Percentiles rank a stretch among this genome's conserved stretches.
Evolutionary conservation across 495 filamentous ascomycete species (phyloP).

Genomic region (Sporormia fimetaria): DNA sequence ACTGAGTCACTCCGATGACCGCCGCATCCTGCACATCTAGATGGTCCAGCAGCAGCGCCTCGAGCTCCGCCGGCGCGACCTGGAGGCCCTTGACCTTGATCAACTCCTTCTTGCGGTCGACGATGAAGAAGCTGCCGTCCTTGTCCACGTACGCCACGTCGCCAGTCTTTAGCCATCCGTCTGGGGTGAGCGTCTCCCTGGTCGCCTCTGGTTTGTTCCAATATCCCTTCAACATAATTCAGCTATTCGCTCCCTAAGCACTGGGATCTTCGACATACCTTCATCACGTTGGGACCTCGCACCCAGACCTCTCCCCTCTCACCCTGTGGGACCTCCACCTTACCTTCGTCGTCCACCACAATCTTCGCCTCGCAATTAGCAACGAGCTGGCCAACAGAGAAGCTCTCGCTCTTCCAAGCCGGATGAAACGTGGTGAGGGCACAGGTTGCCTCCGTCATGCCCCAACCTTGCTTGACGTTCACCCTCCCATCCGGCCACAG

Average conservation of each 20-base stretch:
- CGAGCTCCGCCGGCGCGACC: constrained; percentile 35
- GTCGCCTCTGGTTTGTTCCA: constrained; percentile 34
- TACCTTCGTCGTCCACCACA: constrained; percentile 36
- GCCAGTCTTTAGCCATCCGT: constrained; percentile 35
- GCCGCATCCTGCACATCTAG: constrained; percentile 30
- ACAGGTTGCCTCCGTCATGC: constrained; percentile 73
- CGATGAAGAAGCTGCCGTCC: constrained; percentile 31
- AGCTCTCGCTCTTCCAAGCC: constrained; percentile 25
- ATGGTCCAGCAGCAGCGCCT: constrained; percentile 33
- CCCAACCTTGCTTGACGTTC: constrained; percentile 66
- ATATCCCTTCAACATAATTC: too few relatives aligned
- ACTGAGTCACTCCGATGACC: constrained; percentile 32
- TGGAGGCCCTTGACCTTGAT: constrained; percentile 35
- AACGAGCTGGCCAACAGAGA: constrained; percentile 55
- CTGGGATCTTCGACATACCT: too few relatives aligned
- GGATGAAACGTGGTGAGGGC: constrained; percentile 51
- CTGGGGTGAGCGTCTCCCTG: constrained; percentile 28
- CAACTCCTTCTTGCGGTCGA: constrained; percentile 36
- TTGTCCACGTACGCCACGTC: constrained; percentile 32
- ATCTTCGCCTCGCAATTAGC: constrained; percentile 58
- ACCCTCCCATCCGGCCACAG: constrained; percentile 46
- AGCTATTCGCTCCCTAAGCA: too few relatives aligned
- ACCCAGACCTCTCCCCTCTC: constrained; percentile 33
- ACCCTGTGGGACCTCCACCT: constrained; percentile 22
- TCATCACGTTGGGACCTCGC: constrained; percentile 34